Conservation (phyloP, 2,329 filamentous ascomycete species). For the Microsporum audouinii region DNA sequence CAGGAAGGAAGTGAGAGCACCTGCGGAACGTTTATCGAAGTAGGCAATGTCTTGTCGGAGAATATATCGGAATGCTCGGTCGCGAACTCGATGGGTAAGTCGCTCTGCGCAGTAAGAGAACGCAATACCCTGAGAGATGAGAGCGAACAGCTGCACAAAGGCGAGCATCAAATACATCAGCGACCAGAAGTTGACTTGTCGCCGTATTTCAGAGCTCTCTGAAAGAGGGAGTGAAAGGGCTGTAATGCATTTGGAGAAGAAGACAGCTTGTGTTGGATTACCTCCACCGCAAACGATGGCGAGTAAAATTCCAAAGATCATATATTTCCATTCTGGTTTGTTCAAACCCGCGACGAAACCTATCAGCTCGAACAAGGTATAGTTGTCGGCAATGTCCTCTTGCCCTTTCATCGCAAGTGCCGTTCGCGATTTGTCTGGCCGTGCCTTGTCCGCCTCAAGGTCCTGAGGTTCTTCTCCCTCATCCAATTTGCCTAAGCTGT, state of each 20-base stretch:
- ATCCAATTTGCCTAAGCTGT: neutral
- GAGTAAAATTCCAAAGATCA: constrained; percentile 62
- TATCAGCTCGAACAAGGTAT: constrained; percentile 43
- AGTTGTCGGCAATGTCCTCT: neutral
- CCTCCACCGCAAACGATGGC: constrained; percentile 67
- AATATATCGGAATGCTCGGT: constrained; percentile 71
- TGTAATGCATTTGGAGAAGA: constrained; percentile 81
- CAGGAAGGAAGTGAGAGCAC: constrained; percentile 76
- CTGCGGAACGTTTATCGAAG: constrained; percentile 85
- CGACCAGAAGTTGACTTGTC: constrained; percentile 71
- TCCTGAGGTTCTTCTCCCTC: neutral
- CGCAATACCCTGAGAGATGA: constrained; percentile 54
- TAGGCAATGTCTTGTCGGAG: constrained; percentile 86
- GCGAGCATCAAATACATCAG: constrained; percentile 81
- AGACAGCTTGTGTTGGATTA: constrained; percentile 66
- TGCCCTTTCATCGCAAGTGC: neutral
- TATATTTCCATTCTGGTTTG: constrained; percentile 54
- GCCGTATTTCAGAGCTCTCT: constrained; percentile 48
- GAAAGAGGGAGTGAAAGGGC: constrained; percentile 49
- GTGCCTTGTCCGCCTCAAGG: neutral
- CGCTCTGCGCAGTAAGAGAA: constrained; percentile 78
- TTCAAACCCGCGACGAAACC: constrained; percentile 74
- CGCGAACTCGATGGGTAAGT: constrained; percentile 72
- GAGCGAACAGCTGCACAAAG: constrained; percentile 58
- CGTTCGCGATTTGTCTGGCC: neutral